phyloP scores from a whole-genome alignment of 2,329 filamentous ascomycete genomes.

The Fusarium sacchari region DNA sequence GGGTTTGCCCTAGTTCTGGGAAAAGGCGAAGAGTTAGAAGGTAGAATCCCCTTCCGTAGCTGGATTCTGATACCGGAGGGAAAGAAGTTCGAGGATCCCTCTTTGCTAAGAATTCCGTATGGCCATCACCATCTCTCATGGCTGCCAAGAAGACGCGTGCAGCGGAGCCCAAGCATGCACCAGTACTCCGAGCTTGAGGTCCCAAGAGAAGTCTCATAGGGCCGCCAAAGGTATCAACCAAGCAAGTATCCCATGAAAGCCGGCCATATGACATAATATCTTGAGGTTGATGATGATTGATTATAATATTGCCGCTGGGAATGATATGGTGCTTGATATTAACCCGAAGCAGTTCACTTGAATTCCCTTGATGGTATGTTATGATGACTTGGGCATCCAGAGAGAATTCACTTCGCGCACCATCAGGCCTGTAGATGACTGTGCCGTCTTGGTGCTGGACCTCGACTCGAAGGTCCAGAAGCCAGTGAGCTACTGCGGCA shows the following conservation, averaged over 20 bases:
- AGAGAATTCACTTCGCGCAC: fast-evolving
- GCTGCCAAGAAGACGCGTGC: fast-evolving
- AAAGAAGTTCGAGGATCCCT: too few relatives aligned
- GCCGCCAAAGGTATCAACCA: neutral
- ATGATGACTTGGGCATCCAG: fast-evolving
- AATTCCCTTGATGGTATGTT: fast-evolving
- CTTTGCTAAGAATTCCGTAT: too few relatives aligned
- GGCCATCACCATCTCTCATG: fast-evolving
- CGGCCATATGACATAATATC: fast-evolving
- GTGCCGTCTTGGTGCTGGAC: fast-evolving
- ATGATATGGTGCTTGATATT: fast-evolving
- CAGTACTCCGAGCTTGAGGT: fast-evolving
- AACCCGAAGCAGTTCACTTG: neutral
- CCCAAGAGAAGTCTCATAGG: neutral
- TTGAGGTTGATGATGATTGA: fast-evolving
- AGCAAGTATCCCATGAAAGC: fast-evolving
- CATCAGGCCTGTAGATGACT: fast-evolving
- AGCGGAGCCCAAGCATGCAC: fast-evolving
- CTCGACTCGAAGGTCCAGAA: neutral
- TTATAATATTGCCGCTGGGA: fast-evolving
- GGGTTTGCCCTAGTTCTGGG: neutral
- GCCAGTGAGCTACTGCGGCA: neutral
- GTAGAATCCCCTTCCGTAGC: fast-evolving
- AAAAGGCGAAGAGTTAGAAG: fast-evolving
- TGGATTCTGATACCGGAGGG: too few relatives aligned